A percentile compares a stretch with the other conserved stretches of the same genome.
Evolutionary conservation across 495 filamentous ascomycete species (phyloP).

Genomic region (Hamigera avellanea): DNA sequence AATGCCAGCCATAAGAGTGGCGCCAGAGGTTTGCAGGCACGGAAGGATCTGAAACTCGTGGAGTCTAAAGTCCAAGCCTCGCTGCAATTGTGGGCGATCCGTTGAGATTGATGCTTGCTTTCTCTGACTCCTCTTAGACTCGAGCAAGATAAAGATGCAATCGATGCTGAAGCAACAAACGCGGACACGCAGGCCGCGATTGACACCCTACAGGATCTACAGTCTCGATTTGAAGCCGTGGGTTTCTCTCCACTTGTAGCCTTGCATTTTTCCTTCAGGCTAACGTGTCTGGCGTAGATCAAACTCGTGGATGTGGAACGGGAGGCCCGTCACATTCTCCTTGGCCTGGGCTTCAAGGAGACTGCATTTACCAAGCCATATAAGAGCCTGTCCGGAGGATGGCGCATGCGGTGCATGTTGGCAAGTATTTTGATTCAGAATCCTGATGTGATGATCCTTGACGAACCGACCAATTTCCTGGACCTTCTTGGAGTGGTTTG

Average conservation of each 20-base stretch:
- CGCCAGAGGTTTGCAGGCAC: constrained; percentile 55
- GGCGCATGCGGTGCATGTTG: constrained; percentile 62
- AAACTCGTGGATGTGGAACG: constrained; percentile 38
- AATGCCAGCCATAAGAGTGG: constrained; percentile 64
- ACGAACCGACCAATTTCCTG: constrained; percentile 80
- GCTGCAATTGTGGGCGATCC: constrained; percentile 30
- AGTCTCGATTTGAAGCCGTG: constrained; percentile 41
- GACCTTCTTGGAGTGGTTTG: constrained; percentile 75
- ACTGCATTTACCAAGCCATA: constrained; percentile 43
- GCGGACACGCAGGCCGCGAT: constrained; percentile 51
- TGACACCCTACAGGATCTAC: constrained; percentile 50
- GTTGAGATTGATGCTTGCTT: not conserved
- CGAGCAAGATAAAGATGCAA: constrained; percentile 39
- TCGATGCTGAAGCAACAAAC: constrained; percentile 39
- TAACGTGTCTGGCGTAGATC: constrained; percentile 17
- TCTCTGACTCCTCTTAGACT: constrained; percentile 25
- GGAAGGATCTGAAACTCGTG: constrained; percentile 53
- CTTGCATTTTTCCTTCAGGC: not conserved
- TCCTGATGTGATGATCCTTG: constrained; percentile 71
- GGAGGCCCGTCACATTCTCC: constrained; percentile 50
- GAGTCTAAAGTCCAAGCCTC: constrained; percentile 52
- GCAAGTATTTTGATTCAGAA: constrained; percentile 55
- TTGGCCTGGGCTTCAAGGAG: constrained; percentile 62
- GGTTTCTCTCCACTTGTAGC: constrained; percentile 5
- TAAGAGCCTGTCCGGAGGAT: constrained; percentile 61